Conservation (phyloP, 345 rosid genomes). For the Fremontodendron californicum region DNA sequence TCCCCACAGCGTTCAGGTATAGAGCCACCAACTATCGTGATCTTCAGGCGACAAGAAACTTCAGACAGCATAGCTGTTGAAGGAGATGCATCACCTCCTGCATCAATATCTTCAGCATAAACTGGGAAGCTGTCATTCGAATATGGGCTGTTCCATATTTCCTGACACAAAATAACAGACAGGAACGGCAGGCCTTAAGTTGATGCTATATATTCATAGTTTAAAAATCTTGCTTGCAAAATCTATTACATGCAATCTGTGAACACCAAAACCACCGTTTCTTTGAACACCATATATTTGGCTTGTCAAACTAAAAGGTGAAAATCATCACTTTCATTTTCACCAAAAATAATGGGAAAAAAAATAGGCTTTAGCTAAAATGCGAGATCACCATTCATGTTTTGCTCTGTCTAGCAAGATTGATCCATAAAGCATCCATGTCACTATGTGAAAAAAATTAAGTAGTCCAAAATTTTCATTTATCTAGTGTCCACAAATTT, state of each 20-base stretch:
- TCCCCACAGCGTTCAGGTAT: conserved; percentile 70
- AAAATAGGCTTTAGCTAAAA: background rate
- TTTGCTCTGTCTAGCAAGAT: background rate
- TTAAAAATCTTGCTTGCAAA: background rate
- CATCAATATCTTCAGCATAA: conserved; percentile 86
- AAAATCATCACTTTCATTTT: background rate
- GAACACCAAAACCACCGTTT: background rate
- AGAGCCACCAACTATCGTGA: conserved; percentile 90
- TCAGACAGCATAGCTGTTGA: conserved; percentile 85
- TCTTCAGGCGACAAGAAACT: conserved; percentile 51
- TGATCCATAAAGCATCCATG: background rate
- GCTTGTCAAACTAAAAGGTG: background rate
- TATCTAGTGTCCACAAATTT: background rate
- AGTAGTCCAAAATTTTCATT: background rate
- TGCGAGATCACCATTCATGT: background rate
- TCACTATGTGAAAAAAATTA: background rate
- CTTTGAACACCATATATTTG: background rate
- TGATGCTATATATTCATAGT: background rate
- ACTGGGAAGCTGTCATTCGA: conserved; percentile 89
- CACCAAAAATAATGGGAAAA: background rate
- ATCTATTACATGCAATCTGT: background rate
- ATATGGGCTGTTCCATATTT: conserved; percentile 91
- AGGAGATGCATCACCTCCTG: conserved; percentile 64
- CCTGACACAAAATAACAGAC: conserved; percentile 39
- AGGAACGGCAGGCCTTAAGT: background rate